Base-by-base conservation (phyloP, 163 green algal genomes). In the Chlamydomonas reinhardtii region DNA sequence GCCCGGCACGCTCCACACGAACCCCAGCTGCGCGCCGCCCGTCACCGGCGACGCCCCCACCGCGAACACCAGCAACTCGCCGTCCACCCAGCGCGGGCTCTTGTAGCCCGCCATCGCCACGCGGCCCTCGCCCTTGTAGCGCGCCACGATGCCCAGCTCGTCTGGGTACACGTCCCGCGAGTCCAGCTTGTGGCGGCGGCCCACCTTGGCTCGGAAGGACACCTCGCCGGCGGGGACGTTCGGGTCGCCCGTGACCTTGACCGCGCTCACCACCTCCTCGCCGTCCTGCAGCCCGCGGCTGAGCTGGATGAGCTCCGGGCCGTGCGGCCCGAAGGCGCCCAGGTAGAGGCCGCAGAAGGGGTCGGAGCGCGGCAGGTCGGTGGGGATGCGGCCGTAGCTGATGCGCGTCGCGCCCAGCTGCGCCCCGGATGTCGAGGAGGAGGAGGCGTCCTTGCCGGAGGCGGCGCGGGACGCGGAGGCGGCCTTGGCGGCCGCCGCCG, bases 231-330 rank as follows among this genome's bases (percentile, higher is more conserved):
- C 94, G 5, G 97, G 97, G 74, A 99, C 97, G 74, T 98, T 98
- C 20, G 79, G 69, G 89, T 99, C 97, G 0, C 97, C 96, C n/a
- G 97, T 99, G 17, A 99, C 74, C 89, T 99, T 99, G 29, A 92
- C 89, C 5, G 79, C 96, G 39, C 92, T 35, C 73, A 98, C 92
- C 74, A 91, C 93, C 74, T 97, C 94, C 72, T 95, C 91, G 14
- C 90, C 94, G 52, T 94, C 92, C 74, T 91, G 73, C 79, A 64
- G 82, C 31, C 77, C 73, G 62, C 91, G 90, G 34, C 78, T 74
- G 22, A 99, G 85, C 72, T 95, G 93, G 66, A 99, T 90, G 68
- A 98, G 75, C 93, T 99, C 97, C 4, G 94, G 93, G 34, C 96
- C 97, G 87, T 99, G 96, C 3, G 95, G 93, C 17, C 96, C 97